Evolutionary conservation across 768 basidiomycete species (phyloP), one percentile per base, ranked within the genome.

Genomic region (Suillus discolor): DNA sequence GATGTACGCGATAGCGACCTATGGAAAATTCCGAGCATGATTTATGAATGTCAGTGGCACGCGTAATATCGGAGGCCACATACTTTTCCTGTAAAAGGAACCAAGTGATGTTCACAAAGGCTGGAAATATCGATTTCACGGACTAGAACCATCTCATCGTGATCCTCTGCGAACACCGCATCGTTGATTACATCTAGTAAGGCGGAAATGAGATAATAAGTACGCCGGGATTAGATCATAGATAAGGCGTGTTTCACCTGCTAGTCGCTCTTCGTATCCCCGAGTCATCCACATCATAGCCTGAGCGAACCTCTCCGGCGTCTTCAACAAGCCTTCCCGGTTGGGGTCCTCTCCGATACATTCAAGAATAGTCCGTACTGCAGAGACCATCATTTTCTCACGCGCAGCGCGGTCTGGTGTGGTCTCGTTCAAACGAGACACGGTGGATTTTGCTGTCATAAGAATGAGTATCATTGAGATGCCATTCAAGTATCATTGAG

Each of bases 61-160:
- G 41, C 13, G 28, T 13, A 28, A 39, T 36, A 61, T 41, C 59
- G 8, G 64, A 31, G 28, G n/a, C 18, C 51, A 77, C 90, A 66
- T 70, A 94, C 97, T 83, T 97, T 97, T 71, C 97, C 97, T 39
- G 92, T 95, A 81, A 99, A 99, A 23, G 97, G 97, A 38, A 99
- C 96, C 67, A 99, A 84, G 77, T 99, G 97, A 75, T 99, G 97
- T 82, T 99, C 97, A 79, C 97, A 99, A 66, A 99, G 81, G 74
- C 94, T 97, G 55, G 94, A 97, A 66, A 99, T 90, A 75, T 97
- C 94, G 72, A 99, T 99, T 75, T 99, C 96, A 66, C 93, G 88
- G 64, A 99, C 97, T 66, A 99, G 87, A 49, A 99, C 97, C 95
- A 99, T 97, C 79, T 99, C 97, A 72, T 99, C 97, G 81, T 99